Evolutionary conservation across 306 rosid species (phyloP).

Genomic region (Lablab purpureus): DNA sequence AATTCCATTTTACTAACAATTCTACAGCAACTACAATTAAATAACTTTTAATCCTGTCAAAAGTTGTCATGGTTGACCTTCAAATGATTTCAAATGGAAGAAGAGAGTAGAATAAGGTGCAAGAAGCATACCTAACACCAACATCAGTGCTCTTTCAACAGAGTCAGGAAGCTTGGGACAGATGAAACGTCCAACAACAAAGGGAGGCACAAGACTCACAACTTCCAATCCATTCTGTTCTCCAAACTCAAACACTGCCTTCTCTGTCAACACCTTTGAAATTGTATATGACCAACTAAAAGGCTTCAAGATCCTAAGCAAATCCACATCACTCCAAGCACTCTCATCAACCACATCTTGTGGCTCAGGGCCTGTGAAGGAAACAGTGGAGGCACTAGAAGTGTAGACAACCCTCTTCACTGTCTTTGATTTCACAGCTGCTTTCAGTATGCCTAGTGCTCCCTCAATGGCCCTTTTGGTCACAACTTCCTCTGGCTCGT

Average conservation of each 20-base stretch:
- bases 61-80: not conserved
- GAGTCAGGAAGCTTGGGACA: constrained; percentile 66
- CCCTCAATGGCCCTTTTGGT: constrained; percentile 58
- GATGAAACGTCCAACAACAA: constrained; percentile 65
- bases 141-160: constrained; percentile 40
- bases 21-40: not conserved
- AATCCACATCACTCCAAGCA: constrained; percentile 62
- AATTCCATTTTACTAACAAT: constrained; percentile 1
- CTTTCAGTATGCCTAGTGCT: constrained; percentile 58
- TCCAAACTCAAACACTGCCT: constrained; percentile 49
- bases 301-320: constrained; percentile 30
- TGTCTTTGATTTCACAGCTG: constrained; percentile 53
- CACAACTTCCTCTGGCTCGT: constrained; percentile 55
- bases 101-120: not conserved
- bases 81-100: not conserved
- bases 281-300: constrained; percentile 48
- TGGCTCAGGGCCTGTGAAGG: not conserved
- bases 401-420: constrained; percentile 73
- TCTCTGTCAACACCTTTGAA: constrained; percentile 68
- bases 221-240: constrained; percentile 62
- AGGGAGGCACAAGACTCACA: constrained; percentile 58
- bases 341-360: constrained; percentile 57
- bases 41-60: no score
- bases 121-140: constrained; percentile 50
- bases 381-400: constrained; percentile 56